These are phyloP conservation scores for Lodderomyces pseudojiufengensis DNA, from an alignment of 1,139 yeast species.

Conservation along the genomic window DNA sequence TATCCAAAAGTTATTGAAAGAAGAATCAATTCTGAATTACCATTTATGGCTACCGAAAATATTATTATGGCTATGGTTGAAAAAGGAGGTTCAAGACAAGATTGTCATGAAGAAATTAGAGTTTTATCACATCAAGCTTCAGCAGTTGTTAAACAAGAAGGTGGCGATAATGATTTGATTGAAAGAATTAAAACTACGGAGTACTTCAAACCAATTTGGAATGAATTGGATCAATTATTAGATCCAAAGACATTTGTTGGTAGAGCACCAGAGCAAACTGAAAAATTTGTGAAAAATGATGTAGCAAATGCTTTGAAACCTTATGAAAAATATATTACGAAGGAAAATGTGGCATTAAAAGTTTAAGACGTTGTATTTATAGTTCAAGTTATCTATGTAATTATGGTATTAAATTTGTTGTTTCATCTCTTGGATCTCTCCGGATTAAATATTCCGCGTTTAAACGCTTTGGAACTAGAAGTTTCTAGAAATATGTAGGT, in stretches of 20 bases:
- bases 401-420: too few species aligned
- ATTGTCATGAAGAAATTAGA: conserved; percentile 96
- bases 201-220: conserved; percentile 89
- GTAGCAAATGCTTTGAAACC: conserved; percentile 82
- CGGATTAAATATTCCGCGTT: not conserved
- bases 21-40: conserved; percentile 90
- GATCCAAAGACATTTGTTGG: conserved; percentile 96
- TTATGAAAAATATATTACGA: conserved; percentile 54
- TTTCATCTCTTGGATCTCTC: too few species aligned
- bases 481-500: too few species aligned
- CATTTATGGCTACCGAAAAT: conserved; percentile 99
- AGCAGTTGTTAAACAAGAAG: conserved; percentile 95
- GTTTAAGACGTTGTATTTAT: conserved; percentile 18
- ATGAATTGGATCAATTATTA: conserved; percentile 70
- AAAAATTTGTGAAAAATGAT: conserved; percentile 80
- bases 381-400: too few species aligned
- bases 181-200: conserved; percentile 77
- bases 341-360: conserved; percentile 55
- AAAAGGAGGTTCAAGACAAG: conserved; percentile 97
- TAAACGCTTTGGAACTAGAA: not conserved
- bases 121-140: conserved; percentile 97
- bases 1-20: conserved; percentile 98
- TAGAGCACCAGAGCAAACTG: conserved; percentile 98
- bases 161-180: conserved; percentile 96
- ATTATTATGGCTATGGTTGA: conserved; percentile 99